Evolutionary conservation across 1,284 basidiomycete genomes (phyloP), one percentile per base, ranked within the genome.

Genomic region (Trichosporon faecale): DNA sequence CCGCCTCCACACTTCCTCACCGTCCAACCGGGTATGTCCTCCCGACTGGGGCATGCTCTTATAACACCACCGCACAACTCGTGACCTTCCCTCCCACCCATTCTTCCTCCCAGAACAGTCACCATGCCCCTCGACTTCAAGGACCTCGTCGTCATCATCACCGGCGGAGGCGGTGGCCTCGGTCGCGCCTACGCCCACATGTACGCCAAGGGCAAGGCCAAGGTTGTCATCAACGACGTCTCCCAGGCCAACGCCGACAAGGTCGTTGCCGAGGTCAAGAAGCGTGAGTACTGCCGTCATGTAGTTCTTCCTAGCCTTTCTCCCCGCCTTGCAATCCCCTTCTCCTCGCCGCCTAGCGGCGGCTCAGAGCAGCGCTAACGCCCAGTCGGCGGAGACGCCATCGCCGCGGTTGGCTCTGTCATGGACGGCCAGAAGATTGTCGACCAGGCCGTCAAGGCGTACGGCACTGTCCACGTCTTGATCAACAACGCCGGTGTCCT

Each of bases 401-500:
- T 93, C 23, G 88, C 88, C 65, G 97, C 98, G 83, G 90, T 90
- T 63, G 91, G 95, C 23, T 95, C 92, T 1, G 96, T 93, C 65
- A 89, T 91, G 8, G 94, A 98, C 75, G 97, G 96, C 18, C 88
- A 87, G 55, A 90, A 92, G 69, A 91, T 96, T 72, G 91, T 99
- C 75, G 81, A 84, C 68, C 88, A 94, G 85, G 95, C 95, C 29
- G 83, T 98, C 46, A 90, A 95, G 78, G 88, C 90, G 27, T 99
- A 95, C 83, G 95, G 95, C 1, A 86, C 86, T 1, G 87, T 97
- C 87, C 75, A 93, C 91, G 81, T 89, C 73, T 88, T 96, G 65
- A 91, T 98, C 80, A 99, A 99, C 87, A 99, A 99, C 85, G 97
- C 97, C 64, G 96, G 97, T 68, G 95, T 99, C 76, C 85, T 99